Evolutionary conservation across 306 rosid species (phyloP), one percentile per base, ranked within the genome.

Genomic region (Fragaria vesca): DNA sequence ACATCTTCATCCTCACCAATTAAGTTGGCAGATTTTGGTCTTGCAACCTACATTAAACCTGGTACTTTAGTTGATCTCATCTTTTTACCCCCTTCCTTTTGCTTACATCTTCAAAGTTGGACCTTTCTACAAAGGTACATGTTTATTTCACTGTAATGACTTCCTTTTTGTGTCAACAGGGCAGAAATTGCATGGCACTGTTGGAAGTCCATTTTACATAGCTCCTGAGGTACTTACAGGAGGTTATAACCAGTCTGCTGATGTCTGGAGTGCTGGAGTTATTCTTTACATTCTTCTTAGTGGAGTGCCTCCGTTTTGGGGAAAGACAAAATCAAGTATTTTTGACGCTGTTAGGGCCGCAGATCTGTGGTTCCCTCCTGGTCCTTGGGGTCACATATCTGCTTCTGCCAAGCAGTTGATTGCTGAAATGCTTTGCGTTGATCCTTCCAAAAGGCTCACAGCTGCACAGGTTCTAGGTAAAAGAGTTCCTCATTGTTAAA

Each of bases 161-260:
- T 20, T 67, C 54, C 24, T 26, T 60, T 84, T 75, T 86, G 78
- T 78, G 74, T 81, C 78, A 81, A 73, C 93, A 91, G 94, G 94
- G 62, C 87, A 90, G 78, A 88, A 89, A 76, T 87, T 92, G 89
- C 91, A 90, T 28, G 93, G 91, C 46, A 83, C 90, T 74, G 94
- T 92, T 46, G 97, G 97, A 55, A 92, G 97, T 88, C 97, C 97
- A 28, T 92, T 90, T 84, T 91, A 91, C 82, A 91, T 91, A 73
- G 94, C 94, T 65, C 97, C 97, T 0, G 94, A 92, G 81, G 97
- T 92, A 74, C 87, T 92, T 63, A 85, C 93, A 1, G 93, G 97
- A 74, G 89, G 90, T 50, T 92, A 92, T 86, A 85, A 90, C 81
- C 93, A 92, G 82, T 85, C 93, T 66, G 97, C 94, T 6, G 97